Base-by-base conservation (phyloP, 306 rosid species). In the Vachellia pachyceras region DNA sequence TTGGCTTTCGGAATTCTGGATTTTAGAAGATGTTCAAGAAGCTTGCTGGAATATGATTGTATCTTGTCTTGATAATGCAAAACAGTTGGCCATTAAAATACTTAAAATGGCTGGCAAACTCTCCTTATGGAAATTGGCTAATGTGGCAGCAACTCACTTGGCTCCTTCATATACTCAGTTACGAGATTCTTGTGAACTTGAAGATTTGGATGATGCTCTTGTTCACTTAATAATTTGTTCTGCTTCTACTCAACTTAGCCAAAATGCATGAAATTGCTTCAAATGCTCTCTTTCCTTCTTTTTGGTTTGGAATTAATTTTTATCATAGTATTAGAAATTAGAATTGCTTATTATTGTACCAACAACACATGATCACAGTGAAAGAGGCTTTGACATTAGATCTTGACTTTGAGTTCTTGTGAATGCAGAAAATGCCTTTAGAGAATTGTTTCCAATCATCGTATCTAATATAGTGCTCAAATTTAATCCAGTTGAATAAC, bases 1-100 rank as follows among this genome's bases (percentile, higher is more conserved):
- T 78, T 90, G 97, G 97, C 92, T 95, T 69, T 85, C 91, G 55
- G 95, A 92, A 72, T 88, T 87, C 86, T 95, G 97, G 97, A 45
- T 89, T 39, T 73, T 88, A 80, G 90, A 90, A 86, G 84, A 86
- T 81, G 61, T 91, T 75, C 83, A 84, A 79, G 90, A 91, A 86
- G 82, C 90, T 36, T 91, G 98, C 84, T 88, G 87, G 74, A 78
- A 85, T 70, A 84, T 88, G 78, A 84, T 92, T 76, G 29, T 79
- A 69, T 88, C 92, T 58, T 88, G 85, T 81, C 95, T 95, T 78
- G 80, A 85, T 37, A 85, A 91, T 67, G 65, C 92, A 49, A 82
- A 72, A 77, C 84, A 87, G 20, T 60, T 95, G 82, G 63, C 90
- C 37, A 69, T 87, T 67, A 83, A 87, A 63, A 77, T 92, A 61